Evolutionary conservation across 73 alveolate genomes (phyloP).

Genomic region (Stentor coeruleus): DNA sequence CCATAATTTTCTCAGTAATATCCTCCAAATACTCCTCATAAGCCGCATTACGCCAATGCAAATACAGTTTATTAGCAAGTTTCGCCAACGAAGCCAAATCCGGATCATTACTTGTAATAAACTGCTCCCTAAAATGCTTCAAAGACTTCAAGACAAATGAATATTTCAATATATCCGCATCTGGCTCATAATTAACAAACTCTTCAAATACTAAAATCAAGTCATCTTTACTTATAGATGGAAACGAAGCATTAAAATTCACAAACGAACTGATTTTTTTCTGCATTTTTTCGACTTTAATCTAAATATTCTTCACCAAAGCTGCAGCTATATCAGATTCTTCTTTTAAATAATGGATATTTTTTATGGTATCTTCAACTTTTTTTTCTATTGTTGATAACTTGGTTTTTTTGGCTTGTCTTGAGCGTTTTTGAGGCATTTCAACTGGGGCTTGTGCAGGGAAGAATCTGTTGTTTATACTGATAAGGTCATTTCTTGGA

Average conservation of each 20-base stretch:
- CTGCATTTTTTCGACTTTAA: neutral
- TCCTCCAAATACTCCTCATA: neutral
- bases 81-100: neutral
- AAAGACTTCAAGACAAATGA: neutral
- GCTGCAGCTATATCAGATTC: neutral
- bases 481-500: neutral
- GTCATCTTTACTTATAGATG: neutral
- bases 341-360: neutral
- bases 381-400: neutral
- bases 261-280: neutral
- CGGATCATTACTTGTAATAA: neutral
- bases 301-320: neutral
- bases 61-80: neutral
- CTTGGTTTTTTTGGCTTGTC: neutral
- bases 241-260: neutral
- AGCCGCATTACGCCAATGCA: neutral
- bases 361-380: neutral
- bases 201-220: neutral
- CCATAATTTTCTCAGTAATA: neutral
- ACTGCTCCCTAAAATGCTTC: neutral
- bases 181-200: neutral
- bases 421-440: neutral
- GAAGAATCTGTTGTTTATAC: neutral
- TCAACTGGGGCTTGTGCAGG: neutral
- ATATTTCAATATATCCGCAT: neutral